A percentile compares a stretch with the other conserved stretches of the same genome.
Conservation (phyloP, 768 basidiomycete genomes). For the Daedaleopsis sinensis region DNA sequence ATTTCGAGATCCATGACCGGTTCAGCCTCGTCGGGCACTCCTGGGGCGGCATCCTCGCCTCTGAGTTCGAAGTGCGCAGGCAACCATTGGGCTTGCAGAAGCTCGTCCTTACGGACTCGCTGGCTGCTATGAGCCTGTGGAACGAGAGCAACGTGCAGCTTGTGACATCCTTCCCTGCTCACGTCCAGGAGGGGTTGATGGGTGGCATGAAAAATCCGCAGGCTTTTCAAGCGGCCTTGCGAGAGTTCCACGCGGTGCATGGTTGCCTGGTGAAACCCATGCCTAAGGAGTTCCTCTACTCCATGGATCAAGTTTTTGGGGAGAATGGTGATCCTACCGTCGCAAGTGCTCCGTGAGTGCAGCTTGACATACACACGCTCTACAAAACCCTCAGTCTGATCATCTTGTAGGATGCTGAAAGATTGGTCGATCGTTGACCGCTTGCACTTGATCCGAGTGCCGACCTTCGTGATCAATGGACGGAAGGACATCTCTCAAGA, state of each 20-base stretch:
- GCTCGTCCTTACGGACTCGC: slow-evolving; percentile 46
- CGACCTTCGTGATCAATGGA: slow-evolving; percentile 34
- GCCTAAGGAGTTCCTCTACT: slow-evolving; percentile 40
- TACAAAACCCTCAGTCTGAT: no score
- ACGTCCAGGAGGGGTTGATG: slow-evolving; percentile 41
- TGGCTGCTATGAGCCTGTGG: slow-evolving; percentile 50
- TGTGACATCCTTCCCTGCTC: slow-evolving; percentile 42
- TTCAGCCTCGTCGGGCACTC: slow-evolving; percentile 56
- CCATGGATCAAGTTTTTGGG: slow-evolving; percentile 34
- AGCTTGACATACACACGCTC: background rate
- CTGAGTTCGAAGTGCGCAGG: slow-evolving; percentile 40
- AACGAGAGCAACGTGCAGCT: slow-evolving; percentile 41
- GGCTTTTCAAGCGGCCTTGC: slow-evolving; percentile 46
- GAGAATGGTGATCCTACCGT: slow-evolving; percentile 50
- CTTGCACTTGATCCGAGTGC: slow-evolving; percentile 25
- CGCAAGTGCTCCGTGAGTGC: slow-evolving; percentile 21
- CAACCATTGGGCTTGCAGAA: slow-evolving; percentile 48
- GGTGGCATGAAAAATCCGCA: slow-evolving; percentile 42
- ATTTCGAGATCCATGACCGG: slow-evolving; percentile 39
- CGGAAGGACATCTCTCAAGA: slow-evolving; percentile 33
- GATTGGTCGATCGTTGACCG: slow-evolving; percentile 32
- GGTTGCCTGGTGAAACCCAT: slow-evolving; percentile 46
- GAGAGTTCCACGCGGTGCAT: slow-evolving; percentile 43
- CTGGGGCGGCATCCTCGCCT: slow-evolving; percentile 56
- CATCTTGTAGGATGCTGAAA: slow-evolving; percentile 22